Evolutionary conservation across 1,284 basidiomycete species (phyloP), one percentile per base, ranked within the genome.

Genomic region (Laetiporus sulphureus): DNA sequence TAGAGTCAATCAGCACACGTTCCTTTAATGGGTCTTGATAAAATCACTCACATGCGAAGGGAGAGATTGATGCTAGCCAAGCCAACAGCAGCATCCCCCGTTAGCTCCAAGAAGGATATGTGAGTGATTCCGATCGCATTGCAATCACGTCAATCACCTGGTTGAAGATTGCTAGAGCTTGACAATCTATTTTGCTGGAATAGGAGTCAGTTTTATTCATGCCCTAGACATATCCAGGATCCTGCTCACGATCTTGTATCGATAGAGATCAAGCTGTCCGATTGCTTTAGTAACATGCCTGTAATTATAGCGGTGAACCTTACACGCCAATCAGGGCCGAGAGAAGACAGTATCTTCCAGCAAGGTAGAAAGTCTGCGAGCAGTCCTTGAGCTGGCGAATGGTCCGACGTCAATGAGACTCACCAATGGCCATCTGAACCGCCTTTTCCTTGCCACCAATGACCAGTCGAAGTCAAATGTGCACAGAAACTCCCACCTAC

Each of bases 21-120:
- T 21, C 27, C 8, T 8, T 15, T 12, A 8, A 2, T 12, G 11
- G n/a, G n/a, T n/a, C n/a, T n/a, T n/a, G 15, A 38, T 31, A 20
- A 13, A 16, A 5, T 5, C n/a, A 67, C 78, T 48, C 58, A 82
- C 79, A 85, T 86, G 54, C 84, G 67, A 37, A 88, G 68, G 4
- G 83, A 84, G 13, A 88, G 69, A 54, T 88, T 87, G 54, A 87
- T 76, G 54, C 83, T 85, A 6, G 85, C 82, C 4, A 87, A 66
- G 10, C 85, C 85, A 32, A 86, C 76, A 5, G 85, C 66, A 5
- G 78, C 71, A 59, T 85, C 84, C 8, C 84, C 85, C 40, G 79
- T 58, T 41, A 81, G 68, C 49, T 80, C 7, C 10, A n/a, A 29
- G 27, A n/a, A 29, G n/a, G 27, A n/a, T 29, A 10, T n/a, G n/a